Conservation (phyloP, 306 rosid species). For the Rosa multiflora region DNA sequence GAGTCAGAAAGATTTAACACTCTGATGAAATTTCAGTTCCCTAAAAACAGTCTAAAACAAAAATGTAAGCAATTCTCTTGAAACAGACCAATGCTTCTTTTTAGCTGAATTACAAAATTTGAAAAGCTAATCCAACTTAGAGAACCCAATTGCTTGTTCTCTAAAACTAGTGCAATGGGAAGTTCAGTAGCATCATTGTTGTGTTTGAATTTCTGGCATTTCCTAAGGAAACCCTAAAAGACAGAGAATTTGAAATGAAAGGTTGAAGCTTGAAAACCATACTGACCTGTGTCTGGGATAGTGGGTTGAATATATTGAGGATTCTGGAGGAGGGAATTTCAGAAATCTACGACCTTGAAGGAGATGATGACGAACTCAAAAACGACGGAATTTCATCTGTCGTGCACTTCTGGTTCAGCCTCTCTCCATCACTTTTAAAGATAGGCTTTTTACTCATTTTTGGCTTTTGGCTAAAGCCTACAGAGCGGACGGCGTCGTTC, state of each 20-base stretch:
- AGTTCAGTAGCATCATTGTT: not conserved
- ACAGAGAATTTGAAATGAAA: not conserved
- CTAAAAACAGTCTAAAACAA: not conserved
- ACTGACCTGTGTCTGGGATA: not conserved
- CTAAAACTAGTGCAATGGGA: too few relatives aligned
- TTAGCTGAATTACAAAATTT: not conserved
- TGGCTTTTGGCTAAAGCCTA: too few relatives aligned
- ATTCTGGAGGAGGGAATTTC: not conserved
- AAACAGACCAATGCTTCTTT: not conserved
- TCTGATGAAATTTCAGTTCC: not conserved
- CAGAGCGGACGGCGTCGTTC: too few relatives aligned
- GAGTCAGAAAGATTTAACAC: too few relatives aligned
- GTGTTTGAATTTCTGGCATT: not conserved
- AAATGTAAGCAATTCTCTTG: too few relatives aligned
- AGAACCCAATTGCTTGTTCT: not conserved
- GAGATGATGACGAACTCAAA: not conserved
- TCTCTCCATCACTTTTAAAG: not conserved
- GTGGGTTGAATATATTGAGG: too few relatives aligned
- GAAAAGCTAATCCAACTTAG: not conserved
- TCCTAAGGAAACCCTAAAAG: not conserved
- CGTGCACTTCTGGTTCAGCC: slow-evolving; percentile 1
- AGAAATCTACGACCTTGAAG: slow-evolving; percentile 1
- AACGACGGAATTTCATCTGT: slow-evolving; percentile 3
- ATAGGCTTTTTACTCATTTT: not conserved
- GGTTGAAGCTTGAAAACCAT: not conserved